Base-by-base conservation (phyloP, 148 eudicot genomes). In the Fagopyrum tataricum region DNA sequence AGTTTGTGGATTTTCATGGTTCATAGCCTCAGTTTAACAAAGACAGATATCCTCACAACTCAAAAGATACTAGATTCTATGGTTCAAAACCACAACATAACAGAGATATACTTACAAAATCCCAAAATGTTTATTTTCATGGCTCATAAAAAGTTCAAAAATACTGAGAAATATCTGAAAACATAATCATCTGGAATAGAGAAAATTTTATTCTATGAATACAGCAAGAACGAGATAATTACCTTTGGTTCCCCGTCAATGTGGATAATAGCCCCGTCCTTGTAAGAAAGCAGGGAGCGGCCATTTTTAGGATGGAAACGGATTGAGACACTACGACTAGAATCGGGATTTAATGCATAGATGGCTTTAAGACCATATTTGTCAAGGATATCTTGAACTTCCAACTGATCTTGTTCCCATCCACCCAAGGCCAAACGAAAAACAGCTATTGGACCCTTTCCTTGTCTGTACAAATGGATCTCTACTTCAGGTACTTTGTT, bases 171-270 rank as follows among this genome's bases (percentile, higher is more conserved):
- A 53, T 20, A 53, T 2, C 7, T n/a, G 23, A 53, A n/a, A 56
- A 21, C 37, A 56, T 56, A 56, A 56, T 31, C 37, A 31, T 21
- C 0, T 56, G 21, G 7, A 56, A 14, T 21, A 21, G 26, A 56
- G 31, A 20, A 56, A n/a, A 56, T 20, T 4, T 4, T 20, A 56
- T 51, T 18, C 10, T 56, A 56, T 11, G 2, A 56, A 12, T 24
- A 12, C 40, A 24, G 14, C 67, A 5, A 10, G 11, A 61, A 24
- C 17, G 11, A 61, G 67, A 61, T 46, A 66, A 0, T n/a, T 80
- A 95, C 99, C 99, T 95, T 88, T 64, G 97, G 97, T 70, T 95
- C 87, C 3, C 99, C 99, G 26, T 95, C 99, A 24, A 95, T 75
- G 77, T 49, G 70, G 64, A 95, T 75, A 2, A 81, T 80, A 75